These are phyloP conservation scores for Tricholoma sp. DNA, from an alignment of 768 basidiomycete genomes.

Conservation along the genomic window DNA sequence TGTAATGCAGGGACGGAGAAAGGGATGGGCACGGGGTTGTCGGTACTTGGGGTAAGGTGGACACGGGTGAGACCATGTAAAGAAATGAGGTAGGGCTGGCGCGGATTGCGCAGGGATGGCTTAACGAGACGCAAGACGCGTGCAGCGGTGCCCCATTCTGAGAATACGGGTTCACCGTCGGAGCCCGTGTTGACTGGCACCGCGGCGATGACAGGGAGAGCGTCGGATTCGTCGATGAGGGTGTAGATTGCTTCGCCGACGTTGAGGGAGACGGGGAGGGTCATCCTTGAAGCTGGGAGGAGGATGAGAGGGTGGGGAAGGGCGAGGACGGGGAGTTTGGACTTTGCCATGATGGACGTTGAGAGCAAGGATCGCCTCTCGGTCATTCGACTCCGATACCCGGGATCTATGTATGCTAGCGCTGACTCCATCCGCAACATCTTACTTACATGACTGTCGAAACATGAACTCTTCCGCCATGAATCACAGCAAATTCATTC, in stretches of 20 bases:
- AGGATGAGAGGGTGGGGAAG: conserved; percentile 71
- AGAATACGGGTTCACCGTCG: conserved; percentile 21
- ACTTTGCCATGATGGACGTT: conserved; percentile 28
- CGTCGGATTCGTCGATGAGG: conserved; percentile 64
- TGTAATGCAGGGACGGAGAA: conserved; percentile 21
- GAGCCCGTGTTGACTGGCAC: conserved; percentile 52
- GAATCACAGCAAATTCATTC: no score
- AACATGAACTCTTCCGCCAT: no score
- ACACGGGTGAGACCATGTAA: conserved; percentile 70
- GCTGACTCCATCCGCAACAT: no score
- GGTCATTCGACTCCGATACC: no score
- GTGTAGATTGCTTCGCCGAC: conserved; percentile 63
- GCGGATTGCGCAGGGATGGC: conserved; percentile 48
- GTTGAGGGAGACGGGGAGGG: conserved; percentile 56
- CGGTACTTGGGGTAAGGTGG: conserved; percentile 34
- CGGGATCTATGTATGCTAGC: no score
- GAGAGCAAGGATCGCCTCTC: neutral
- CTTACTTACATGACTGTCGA: no score
- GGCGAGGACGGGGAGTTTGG: conserved; percentile 62
- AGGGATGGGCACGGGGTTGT: conserved; percentile 23
- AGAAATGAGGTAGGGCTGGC: conserved; percentile 62
- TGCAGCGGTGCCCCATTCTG: conserved; percentile 66
- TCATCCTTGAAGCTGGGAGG: conserved; percentile 66
- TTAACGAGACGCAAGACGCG: conserved; percentile 67
- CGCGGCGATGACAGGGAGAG: conserved; percentile 66